Evolutionary conservation across 345 rosid species (phyloP), one percentile per base, ranked within the genome.

Genomic region (Isatis tinctoria): DNA sequence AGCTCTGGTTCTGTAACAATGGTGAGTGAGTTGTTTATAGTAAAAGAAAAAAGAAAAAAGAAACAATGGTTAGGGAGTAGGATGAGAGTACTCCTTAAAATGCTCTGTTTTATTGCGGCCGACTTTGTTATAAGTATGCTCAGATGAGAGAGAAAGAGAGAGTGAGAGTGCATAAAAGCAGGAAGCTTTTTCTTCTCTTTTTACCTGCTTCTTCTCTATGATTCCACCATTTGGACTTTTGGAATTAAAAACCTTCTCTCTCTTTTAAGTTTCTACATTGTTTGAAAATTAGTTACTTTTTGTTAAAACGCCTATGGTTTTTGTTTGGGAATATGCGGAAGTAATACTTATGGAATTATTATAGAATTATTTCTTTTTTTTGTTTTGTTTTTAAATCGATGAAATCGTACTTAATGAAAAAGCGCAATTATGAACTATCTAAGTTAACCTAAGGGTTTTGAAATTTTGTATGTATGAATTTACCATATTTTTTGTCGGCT

Each of bases 81-180:
- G 24, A 24, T 62, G 54, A 49, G 56, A n/a, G 28, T 33, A 59
- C 10, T 59, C 59, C 26, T 75, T 67, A 68, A 74, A 51, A 67
- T 45, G 78, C 39, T 60, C 3, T 64, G 74, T 49, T 52, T 75
- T 60, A 75, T 60, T 75, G 78, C 54, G 68, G 78, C 78, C 78
- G 63, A 61, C 78, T 75, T 47, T 66, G 64, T 44, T 73, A 65
- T 65, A 54, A 73, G 22, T 54, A 58, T 74, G 67, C 18, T 65
- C 72, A 57, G 72, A 74, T 35, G 67, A 73, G 32, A 72, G 63
- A 64, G 68, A 71, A 11, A 60, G 40, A 35, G 39, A 22, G 71
- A 7, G 36, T 3, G 28, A 49, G 28, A 18, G 36, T 33, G 36
- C 75, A 44, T 66, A 66, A 48, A 74, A 66, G 66, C 72, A 74